Evolutionary conservation across 2,329 filamentous ascomycete species (phyloP), one percentile per base, ranked within the genome.

Genomic region (Aaosphaeria pasadenensis): DNA sequence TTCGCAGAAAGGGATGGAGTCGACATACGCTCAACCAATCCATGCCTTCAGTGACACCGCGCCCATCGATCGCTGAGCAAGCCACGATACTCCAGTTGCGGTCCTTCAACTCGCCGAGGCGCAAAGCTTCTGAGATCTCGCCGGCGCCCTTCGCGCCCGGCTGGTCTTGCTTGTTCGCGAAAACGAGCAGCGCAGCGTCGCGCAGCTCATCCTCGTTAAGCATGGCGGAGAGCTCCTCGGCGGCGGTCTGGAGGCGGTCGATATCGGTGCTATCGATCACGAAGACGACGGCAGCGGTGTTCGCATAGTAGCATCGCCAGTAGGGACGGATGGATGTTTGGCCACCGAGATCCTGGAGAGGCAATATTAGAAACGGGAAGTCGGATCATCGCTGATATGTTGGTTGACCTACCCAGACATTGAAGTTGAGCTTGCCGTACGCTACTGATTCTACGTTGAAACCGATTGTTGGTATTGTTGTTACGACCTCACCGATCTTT

Each of bases 1-100:
- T 24, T 24, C 17, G 17, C 17, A 24, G 3, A 24, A 2, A 24
- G 17, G 17, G 17, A 24, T 24, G 17, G 17, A 24, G 17, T 24
- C 17, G 54, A 79, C 79, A 74, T 74, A 92, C 89, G 79, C 95
- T 91, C 68, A 99, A 78, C 94, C 94, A 99, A 73, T 99, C 94
- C 94, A 99, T 99, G 51, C 94, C 94, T 74, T 99, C 94, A 54
- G 87, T 89, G 40, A 99, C 89, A 70, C 94, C 94, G 64, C 88
- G 88, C 39, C 94, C 94, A 68, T 96, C 94, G 48, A 99, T 92
- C 11, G 94, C 94, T 57, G 89, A 95, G 73, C 94, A 99, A 24
- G 91, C 92, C 70, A 99, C 91, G 68, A 99, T 99, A 72, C 91
- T 97, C 94, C 94, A 99, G 79, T 97, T 99, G 64, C 94, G 83